Conservation (phyloP, 2,329 filamentous ascomycete genomes). For the Fusarium concolor region DNA sequence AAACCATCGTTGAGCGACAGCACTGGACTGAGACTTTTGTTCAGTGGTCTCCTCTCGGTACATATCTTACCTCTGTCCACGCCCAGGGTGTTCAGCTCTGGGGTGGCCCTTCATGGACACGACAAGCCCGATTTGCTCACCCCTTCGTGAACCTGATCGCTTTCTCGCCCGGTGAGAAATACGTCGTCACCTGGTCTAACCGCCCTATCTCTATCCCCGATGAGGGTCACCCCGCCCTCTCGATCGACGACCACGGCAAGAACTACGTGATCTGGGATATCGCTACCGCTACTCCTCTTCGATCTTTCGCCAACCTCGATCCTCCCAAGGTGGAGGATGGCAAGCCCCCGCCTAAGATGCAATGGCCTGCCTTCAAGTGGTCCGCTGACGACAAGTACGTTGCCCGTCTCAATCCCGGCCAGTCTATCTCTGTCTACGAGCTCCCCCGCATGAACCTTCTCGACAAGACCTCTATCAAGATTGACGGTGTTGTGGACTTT, state of each 20-base stretch:
- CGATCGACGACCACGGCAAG: slow-evolving; percentile 95
- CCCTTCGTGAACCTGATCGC: slow-evolving; percentile 95
- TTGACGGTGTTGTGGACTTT: slow-evolving; percentile 96
- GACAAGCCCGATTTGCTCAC: slow-evolving; percentile 93
- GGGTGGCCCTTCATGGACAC: slow-evolving; percentile 89
- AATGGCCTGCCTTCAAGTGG: slow-evolving; percentile 99
- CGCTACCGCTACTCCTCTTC: slow-evolving; percentile 86
- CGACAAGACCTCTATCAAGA: slow-evolving; percentile 93
- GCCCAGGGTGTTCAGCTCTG: slow-evolving; percentile 96
- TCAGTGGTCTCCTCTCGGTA: slow-evolving; percentile 96
- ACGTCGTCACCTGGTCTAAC: slow-evolving; percentile 96
- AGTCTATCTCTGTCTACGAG: slow-evolving; percentile 93
- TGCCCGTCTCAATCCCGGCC: slow-evolving; percentile 86
- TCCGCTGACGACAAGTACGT: slow-evolving; percentile 98
- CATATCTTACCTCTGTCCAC: slow-evolving; percentile 94
- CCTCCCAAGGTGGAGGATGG: slow-evolving; percentile 68
- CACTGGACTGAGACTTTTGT: slow-evolving; percentile 99
- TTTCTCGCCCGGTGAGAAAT: slow-evolving; percentile 93
- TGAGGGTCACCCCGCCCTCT: slow-evolving; percentile 82
- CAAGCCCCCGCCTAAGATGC: slow-evolving; percentile 84
- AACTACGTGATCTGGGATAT: slow-evolving; percentile 99
- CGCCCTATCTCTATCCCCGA: slow-evolving; percentile 93
- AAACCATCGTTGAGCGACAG: slow-evolving; percentile 88
- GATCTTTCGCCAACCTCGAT: slow-evolving; percentile 94
- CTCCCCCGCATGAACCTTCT: slow-evolving; percentile 88